Base-by-base conservation (phyloP, 2,329 filamentous ascomycete genomes). In the Ramichloridium luteum region DNA sequence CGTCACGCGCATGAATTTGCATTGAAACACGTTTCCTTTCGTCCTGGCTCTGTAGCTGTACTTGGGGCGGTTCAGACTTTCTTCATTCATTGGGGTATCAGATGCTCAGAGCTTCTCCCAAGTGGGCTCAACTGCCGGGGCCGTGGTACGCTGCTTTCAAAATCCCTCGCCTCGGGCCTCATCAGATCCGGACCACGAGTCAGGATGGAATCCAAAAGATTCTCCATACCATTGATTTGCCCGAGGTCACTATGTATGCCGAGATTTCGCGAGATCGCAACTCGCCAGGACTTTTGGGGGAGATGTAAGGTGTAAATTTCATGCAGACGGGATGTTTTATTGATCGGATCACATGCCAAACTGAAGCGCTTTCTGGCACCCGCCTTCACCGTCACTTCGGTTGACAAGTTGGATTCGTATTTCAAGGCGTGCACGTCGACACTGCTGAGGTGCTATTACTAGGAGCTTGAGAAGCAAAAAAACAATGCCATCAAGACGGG, bases 191-290 rank as follows among this genome's bases (percentile, higher is more conserved):
- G 35, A 13, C 34, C 12, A 23, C 35, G 3, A 31, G 34, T 15
- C 33, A 34, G 13, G 17, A 18, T 8, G 36, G 32, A 10, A 13
- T 38, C 13, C 35, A 38, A 27, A 13, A 32, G 27, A 35, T 38
- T n/a, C 23, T 38, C n/a, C 20, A 20, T 12, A 14, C 17, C 13
- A 32, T 28, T n/a, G 36, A 38, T 16, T 25, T 38, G 9, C 28
- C 32, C 13, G 35, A 38, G 29, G 36, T 38, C 10, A 35, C 26
- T 15, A 38, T 38, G 36, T 38, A 38, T 22, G 32, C 36, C 6
- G 36, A 38, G 29, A 38, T 38, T n/a, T 31, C 26, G 25, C 18
- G 36, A 6, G 36, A 38, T 6, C 22, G 22, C 15, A 25, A 35
- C 4, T 32, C 28, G 20, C 16, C 36, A 5, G 36, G 36, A 6